Conservation (phyloP, 2,329 filamentous ascomycete species). For the Karstenula rhodostoma region DNA sequence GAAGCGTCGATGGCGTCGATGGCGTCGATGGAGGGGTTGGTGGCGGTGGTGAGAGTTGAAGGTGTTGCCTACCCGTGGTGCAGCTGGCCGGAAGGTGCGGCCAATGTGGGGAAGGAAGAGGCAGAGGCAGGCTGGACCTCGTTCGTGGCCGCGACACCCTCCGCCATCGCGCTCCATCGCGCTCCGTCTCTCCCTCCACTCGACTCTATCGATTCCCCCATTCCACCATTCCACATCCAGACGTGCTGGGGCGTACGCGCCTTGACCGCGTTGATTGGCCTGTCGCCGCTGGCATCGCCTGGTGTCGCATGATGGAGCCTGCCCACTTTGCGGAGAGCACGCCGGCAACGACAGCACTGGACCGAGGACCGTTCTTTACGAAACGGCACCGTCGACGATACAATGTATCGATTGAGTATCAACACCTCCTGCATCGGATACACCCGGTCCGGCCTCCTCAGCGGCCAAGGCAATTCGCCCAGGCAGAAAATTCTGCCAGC, state of each 20-base stretch:
- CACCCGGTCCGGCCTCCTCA: not conserved
- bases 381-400: not conserved
- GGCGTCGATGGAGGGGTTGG: not conserved
- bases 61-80: not conserved
- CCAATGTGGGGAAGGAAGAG: slow-evolving; percentile 7
- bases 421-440: not conserved
- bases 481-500: slow-evolving; percentile 10
- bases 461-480: slow-evolving; percentile 1
- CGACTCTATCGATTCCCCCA: slow-evolving; percentile 1
- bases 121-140: not conserved
- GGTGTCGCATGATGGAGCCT: not conserved
- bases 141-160: slow-evolving; percentile 4
- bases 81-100: not conserved
- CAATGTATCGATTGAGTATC: not conserved
- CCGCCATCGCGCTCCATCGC: slow-evolving; percentile 5
- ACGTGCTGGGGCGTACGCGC: slow-evolving; percentile 9
- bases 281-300: slow-evolving; percentile 9
- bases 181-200: not conserved
- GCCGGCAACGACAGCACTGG: not conserved
- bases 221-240: slow-evolving; percentile 4
- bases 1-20: not conserved
- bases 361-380: not conserved
- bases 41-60: not conserved
- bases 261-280: slow-evolving; percentile 19
- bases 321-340: not conserved